Evolutionary conservation across 345 rosid species (phyloP).

Genomic region (Ceriops tagal): DNA sequence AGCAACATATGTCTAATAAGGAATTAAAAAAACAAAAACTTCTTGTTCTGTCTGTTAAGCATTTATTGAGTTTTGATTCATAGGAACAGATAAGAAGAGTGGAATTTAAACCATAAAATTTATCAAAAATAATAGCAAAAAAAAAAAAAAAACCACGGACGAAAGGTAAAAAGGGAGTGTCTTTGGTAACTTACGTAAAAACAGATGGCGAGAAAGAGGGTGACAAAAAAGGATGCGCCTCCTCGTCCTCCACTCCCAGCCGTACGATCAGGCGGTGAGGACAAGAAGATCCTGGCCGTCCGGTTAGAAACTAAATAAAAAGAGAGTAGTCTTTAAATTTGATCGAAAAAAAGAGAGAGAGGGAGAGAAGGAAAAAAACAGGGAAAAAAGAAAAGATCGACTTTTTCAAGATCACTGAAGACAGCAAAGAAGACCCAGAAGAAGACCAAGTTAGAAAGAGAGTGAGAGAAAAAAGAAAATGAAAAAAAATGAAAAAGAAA

Average conservation of each 20-base stretch:
- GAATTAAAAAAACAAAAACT: background rate
- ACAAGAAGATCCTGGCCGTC: slow-evolving; percentile 42
- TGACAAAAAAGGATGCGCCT: slow-evolving; percentile 11
- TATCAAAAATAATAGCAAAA: background rate
- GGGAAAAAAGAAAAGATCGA: no score
- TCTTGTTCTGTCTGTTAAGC: no score
- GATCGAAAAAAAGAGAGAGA: background rate
- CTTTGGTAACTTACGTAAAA: slow-evolving; percentile 22
- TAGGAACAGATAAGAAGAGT: no score
- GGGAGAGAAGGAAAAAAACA: background rate
- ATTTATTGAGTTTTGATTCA: no score
- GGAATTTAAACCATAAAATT: no score
- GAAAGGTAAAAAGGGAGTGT: background rate
- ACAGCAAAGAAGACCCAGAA: background rate
- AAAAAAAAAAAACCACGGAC: background rate
- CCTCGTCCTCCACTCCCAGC: slow-evolving; percentile 15
- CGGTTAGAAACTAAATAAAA: slow-evolving; percentile 11
- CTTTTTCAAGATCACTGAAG: no score
- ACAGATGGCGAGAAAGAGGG: slow-evolving; percentile 14
- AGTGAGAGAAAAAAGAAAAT: background rate
- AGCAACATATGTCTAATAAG: background rate
- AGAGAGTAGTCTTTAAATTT: background rate
- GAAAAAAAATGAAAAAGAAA: no score
- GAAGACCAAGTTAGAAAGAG: background rate
- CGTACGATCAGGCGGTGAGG: slow-evolving; percentile 32